Conservation (phyloP, 345 rosid species). For the Pistacia atlantica region DNA sequence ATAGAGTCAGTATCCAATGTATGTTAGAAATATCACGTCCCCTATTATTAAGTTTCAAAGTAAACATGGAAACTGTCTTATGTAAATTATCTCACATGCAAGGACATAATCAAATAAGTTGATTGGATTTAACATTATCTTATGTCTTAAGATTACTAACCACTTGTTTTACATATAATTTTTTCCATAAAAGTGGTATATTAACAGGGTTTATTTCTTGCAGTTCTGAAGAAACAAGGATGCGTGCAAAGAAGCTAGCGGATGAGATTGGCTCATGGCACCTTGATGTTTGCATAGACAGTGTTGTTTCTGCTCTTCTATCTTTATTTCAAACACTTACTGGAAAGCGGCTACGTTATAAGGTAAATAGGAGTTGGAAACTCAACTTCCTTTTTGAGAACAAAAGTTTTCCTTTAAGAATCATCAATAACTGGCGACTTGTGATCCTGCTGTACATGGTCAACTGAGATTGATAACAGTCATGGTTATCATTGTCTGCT, state of each 20-base stretch:
- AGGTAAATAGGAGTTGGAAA: conserved; percentile 45
- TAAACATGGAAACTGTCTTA: not conserved
- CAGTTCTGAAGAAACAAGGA: conserved; percentile 79
- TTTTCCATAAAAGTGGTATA: conserved; percentile 5
- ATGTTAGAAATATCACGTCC: too few species aligned
- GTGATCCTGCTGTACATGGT: not conserved
- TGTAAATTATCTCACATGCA: not conserved
- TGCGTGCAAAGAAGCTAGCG: conserved; percentile 75
- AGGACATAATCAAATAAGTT: not conserved
- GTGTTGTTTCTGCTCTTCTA: conserved; percentile 75
- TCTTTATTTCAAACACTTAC: conserved; percentile 80
- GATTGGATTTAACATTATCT: not conserved
- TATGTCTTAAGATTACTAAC: conserved; percentile 7
- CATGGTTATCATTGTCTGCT: not conserved
- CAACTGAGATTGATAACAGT: not conserved
- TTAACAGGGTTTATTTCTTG: conserved; percentile 18
- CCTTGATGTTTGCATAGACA: conserved; percentile 84
- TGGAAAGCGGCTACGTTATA: conserved; percentile 78
- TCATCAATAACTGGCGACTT: not conserved
- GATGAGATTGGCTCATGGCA: conserved; percentile 96
- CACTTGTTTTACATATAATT: not conserved
- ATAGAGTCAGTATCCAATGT: not conserved
- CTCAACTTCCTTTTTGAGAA: not conserved
- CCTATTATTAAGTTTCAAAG: not conserved
- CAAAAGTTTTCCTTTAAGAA: not conserved